Percentiles rank a stretch among this genome's conserved stretches.
Evolutionary conservation across 495 filamentous ascomycete genomes (phyloP).

Genomic region (Neurospora hispaniola): DNA sequence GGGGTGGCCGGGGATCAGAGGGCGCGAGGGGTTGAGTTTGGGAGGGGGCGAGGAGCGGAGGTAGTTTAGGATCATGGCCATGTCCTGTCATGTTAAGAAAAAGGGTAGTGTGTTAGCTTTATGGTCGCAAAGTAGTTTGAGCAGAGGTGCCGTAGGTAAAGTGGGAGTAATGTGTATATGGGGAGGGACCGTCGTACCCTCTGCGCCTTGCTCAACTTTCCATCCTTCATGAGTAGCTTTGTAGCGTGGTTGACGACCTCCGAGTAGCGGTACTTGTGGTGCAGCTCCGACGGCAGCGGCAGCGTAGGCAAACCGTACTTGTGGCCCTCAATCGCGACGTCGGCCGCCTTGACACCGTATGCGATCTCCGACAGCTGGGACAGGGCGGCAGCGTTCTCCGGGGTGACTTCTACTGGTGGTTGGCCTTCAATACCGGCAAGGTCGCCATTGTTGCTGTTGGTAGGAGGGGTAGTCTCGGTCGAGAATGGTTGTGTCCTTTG

Average conservation of each 20-base stretch:
- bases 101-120: conserved; percentile 6
- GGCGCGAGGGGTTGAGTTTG: conserved; percentile 50
- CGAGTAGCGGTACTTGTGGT: conserved; percentile 71
- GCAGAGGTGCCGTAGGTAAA: neutral
- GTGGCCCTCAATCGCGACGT: conserved; percentile 40
- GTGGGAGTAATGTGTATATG: neutral
- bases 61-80: conserved; percentile 72
- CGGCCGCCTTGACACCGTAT: conserved; percentile 20
- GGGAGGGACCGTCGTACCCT: conserved; percentile 45
- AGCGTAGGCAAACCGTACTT: conserved; percentile 66
- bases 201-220: conserved; percentile 73
- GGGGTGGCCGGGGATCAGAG: conserved; percentile 62
- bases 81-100: conserved; percentile 46
- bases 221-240: conserved; percentile 80
- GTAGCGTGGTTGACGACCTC: conserved; percentile 75
- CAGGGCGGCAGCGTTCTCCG: conserved; percentile 27
- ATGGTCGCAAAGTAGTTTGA: neutral
- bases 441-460: conserved; percentile 2
- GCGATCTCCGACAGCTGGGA: conserved; percentile 23
- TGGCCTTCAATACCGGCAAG: conserved; percentile 9
- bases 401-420: conserved; percentile 13
- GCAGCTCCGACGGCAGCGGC: conserved; percentile 46
- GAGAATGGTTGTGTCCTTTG: neutral
- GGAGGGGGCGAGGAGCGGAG: conserved; percentile 80
- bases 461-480: conserved; percentile 4